phyloP scores from a whole-genome alignment of 306 rosid species.

The Ormosia semicastrata region DNA sequence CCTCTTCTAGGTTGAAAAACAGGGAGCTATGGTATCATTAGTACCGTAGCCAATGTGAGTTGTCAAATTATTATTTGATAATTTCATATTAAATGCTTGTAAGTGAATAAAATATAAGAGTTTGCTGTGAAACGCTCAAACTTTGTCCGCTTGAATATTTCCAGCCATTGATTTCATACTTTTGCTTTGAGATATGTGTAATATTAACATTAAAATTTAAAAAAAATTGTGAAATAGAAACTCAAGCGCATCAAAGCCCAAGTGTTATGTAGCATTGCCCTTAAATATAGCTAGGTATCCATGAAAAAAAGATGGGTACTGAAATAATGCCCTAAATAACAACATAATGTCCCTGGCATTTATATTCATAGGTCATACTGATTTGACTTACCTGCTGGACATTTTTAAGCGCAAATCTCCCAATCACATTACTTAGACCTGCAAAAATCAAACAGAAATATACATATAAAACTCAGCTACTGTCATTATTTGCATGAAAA shows the following conservation, averaged over 20 bases:
- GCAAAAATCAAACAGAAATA: constrained; percentile 35
- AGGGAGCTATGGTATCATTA: neutral
- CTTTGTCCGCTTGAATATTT: no score
- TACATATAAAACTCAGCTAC: neutral
- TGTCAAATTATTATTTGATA: neutral
- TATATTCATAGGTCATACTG: neutral
- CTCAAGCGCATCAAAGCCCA: no score
- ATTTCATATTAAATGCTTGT: neutral
- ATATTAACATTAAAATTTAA: no score
- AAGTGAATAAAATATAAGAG: neutral
- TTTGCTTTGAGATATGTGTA: no score
- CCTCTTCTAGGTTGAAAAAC: neutral
- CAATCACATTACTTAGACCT: constrained; percentile 46
- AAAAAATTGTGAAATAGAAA: no score
- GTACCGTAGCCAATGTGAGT: neutral
- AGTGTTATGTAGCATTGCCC: no score
- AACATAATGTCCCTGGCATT: neutral
- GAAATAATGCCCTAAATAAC: neutral
- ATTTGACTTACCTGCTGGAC: constrained; percentile 59
- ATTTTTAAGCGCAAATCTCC: constrained; percentile 54
- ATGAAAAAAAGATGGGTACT: neutral
- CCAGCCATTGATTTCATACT: no score
- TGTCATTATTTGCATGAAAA: neutral
- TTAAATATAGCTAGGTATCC: neutral
- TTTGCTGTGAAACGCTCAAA: no score